Conservation (phyloP, 2,329 filamentous ascomycete genomes). For the Trichophyton mentagrophytes region DNA sequence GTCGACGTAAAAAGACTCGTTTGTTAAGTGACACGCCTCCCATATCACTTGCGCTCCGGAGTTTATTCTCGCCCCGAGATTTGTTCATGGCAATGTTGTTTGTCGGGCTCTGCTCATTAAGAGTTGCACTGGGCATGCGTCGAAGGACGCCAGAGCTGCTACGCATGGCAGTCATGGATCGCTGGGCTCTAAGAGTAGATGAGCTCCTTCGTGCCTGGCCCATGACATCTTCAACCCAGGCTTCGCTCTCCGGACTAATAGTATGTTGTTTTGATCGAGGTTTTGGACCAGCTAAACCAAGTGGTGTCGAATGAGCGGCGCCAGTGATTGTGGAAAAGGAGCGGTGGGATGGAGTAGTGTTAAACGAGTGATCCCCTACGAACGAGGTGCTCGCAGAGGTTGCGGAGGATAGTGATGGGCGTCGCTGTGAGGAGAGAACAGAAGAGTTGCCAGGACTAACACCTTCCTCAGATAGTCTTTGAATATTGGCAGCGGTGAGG, state of each 20-base stretch:
- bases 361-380: conserved; percentile 18
- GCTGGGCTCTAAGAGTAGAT: conserved; percentile 22
- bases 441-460: conserved; percentile 19
- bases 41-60: conserved; percentile 30
- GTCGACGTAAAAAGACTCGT: conserved; percentile 27
- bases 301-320: conserved; percentile 21
- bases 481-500: conserved; percentile 19
- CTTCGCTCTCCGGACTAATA: conserved; percentile 35
- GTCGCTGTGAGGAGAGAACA: conserved; percentile 19
- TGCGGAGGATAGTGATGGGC: conserved; percentile 28
- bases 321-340: conserved; percentile 16
- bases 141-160: conserved; percentile 7
- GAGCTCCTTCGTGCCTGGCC: conserved; percentile 32
- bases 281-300: conserved; percentile 35
- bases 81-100: neutral
- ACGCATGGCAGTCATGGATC: conserved; percentile 9
- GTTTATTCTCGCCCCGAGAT: neutral
- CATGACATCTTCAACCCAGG: conserved; percentile 36
- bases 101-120: conserved; percentile 4
- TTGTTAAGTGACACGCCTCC: conserved; percentile 23
- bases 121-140: neutral
- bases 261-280: conserved; percentile 28
- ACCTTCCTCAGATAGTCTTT: conserved; percentile 17
- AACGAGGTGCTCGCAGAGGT: conserved; percentile 24
- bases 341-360: conserved; percentile 12